Evolutionary conservation across 1,284 basidiomycete genomes (phyloP).

Genomic region (Vanrija sp.): DNA sequence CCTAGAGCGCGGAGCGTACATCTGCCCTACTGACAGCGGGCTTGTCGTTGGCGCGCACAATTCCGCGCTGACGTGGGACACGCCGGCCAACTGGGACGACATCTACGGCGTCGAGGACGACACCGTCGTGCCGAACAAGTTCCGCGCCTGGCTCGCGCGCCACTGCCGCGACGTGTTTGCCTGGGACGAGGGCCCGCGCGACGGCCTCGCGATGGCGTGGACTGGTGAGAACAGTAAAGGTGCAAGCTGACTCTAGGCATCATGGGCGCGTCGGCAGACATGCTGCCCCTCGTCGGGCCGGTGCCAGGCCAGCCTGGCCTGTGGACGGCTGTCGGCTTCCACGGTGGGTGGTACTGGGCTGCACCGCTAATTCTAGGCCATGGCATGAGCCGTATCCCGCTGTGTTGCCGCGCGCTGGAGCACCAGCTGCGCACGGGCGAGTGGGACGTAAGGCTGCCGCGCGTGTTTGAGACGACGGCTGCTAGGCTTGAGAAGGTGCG

Average conservation of each 20-base stretch:
- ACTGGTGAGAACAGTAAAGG: slow-evolving; percentile 21
- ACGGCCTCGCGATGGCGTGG: slow-evolving; percentile 28
- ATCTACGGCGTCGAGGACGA: slow-evolving; percentile 15
- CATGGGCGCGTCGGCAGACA: slow-evolving; percentile 26
- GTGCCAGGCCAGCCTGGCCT: slow-evolving; percentile 22
- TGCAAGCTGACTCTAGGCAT: slow-evolving; percentile 19
- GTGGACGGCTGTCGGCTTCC: slow-evolving; percentile 9
- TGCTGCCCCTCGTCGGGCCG: slow-evolving; percentile 25
- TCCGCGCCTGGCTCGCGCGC: neutral
- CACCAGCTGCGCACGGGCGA: slow-evolving; percentile 15
- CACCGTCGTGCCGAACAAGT: slow-evolving; percentile 1
- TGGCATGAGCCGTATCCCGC: slow-evolving; percentile 26
- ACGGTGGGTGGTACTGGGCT: neutral
- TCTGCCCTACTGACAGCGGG: slow-evolving; percentile 24
- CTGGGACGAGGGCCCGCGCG: slow-evolving; percentile 19
- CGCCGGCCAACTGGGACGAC: neutral
- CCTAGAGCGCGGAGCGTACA: slow-evolving; percentile 25
- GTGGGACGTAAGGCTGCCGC: slow-evolving; percentile 18
- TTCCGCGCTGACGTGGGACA: neutral
- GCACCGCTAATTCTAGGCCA: neutral
- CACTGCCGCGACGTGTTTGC: slow-evolving; percentile 3
- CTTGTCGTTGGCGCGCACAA: slow-evolving; percentile 22
- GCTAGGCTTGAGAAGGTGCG: too few relatives aligned
- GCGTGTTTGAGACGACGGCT: neutral
- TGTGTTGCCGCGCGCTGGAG: slow-evolving; percentile 16